Evolutionary conservation across 2,329 filamentous ascomycete species (phyloP).

Genomic region (Sclerotinia glacialis): DNA sequence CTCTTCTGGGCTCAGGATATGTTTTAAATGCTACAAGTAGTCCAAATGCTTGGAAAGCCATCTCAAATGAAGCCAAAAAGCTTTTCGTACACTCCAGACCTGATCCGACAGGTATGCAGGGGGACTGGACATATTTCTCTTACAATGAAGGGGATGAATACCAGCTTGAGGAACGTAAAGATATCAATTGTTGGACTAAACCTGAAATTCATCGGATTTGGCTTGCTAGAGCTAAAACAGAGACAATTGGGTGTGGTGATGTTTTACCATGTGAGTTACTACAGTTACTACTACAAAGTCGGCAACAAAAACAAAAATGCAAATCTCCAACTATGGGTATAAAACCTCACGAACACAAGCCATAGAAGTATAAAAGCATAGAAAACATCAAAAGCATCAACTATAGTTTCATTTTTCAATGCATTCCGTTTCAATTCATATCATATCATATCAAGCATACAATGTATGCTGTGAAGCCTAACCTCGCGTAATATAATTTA

Average conservation of each 20-base stretch:
- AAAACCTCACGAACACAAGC: neutral
- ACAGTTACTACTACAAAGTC: neutral
- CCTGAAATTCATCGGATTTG: neutral
- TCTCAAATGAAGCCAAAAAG: neutral
- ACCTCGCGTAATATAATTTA: neutral
- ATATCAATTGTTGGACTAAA: neutral
- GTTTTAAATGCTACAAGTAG: neutral
- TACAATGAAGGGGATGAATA: neutral
- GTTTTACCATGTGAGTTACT: neutral
- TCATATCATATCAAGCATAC: slow-evolving; percentile 4
- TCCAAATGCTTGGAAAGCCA: neutral
- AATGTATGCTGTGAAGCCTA: neutral
- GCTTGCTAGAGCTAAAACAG: neutral
- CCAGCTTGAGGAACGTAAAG: neutral
- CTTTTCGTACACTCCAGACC: neutral
- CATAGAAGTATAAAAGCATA: neutral
- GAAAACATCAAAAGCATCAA: neutral
- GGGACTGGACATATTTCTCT: neutral
- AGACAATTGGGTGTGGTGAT: neutral
- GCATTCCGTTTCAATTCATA: neutral
- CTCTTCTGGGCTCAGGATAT: neutral
- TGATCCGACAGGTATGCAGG: neutral
- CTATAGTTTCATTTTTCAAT: neutral
- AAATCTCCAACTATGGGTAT: no score
- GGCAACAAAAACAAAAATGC: no score